A percentile compares a stretch with the other conserved stretches of the same genome.
Conservation (phyloP, 148 eudicot species). For the Agrostemma githago region DNA sequence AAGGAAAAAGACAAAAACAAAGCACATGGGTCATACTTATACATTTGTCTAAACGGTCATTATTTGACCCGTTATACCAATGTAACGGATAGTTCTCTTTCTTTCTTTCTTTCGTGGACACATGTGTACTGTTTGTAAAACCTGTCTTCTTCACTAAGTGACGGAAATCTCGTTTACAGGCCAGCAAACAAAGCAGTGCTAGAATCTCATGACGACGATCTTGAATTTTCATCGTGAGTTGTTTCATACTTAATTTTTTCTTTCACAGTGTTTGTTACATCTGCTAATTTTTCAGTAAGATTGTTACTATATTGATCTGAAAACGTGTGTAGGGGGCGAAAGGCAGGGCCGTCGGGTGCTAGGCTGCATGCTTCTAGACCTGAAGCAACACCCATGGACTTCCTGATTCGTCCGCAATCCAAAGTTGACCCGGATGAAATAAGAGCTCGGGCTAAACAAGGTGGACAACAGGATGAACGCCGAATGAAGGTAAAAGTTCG, state of each 20-base stretch:
- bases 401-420: slow-evolving; percentile 85
- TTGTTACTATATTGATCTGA: background rate
- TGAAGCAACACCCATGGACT: slow-evolving; percentile 95
- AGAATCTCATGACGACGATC: slow-evolving; percentile 73
- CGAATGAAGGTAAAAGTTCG: slow-evolving; percentile 54
- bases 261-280: background rate
- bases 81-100: too few species aligned
- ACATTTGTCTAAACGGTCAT: too few species aligned
- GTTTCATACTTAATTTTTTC: background rate
- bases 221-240: slow-evolving; percentile 72
- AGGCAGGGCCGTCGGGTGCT: slow-evolving; percentile 66
- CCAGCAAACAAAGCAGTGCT: slow-evolving; percentile 57
- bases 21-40: too few species aligned
- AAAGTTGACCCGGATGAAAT: slow-evolving; percentile 94
- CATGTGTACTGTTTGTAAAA: background rate
- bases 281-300: background rate
- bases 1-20: too few species aligned
- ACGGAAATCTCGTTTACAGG: slow-evolving; percentile 37
- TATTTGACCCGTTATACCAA: too few species aligned
- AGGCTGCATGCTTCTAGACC: slow-evolving; percentile 78
- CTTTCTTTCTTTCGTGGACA: background rate
- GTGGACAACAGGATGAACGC: slow-evolving; percentile 65
- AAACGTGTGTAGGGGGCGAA: slow-evolving; percentile 46
- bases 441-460: slow-evolving; percentile 78
- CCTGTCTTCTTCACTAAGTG: slow-evolving; percentile 2